These are phyloP conservation scores for Ilyonectria robusta DNA, from an alignment of 2,329 filamentous ascomycete species.

Conservation along the genomic window DNA sequence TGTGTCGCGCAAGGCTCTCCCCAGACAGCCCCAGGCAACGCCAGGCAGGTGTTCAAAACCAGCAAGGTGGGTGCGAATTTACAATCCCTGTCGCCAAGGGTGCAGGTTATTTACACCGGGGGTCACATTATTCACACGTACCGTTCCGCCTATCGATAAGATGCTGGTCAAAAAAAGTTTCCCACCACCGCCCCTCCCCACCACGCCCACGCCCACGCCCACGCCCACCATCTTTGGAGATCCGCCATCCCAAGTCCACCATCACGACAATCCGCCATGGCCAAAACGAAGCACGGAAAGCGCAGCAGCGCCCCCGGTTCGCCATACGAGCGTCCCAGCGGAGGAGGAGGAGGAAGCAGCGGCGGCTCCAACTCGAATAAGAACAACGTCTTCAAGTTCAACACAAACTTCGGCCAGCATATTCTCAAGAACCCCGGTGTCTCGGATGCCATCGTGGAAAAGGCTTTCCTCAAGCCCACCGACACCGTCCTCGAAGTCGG, in stretches of 20 bases:
- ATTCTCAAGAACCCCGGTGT: conserved; percentile 94
- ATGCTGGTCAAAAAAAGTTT: conserved; percentile 44
- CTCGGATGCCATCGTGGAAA: conserved; percentile 77
- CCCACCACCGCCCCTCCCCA: conserved; percentile 43
- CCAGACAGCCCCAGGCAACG: conserved; percentile 22
- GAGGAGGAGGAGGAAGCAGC: conserved; percentile 22
- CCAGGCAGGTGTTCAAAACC: conserved; percentile 16
- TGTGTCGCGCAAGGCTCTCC: conserved; percentile 19
- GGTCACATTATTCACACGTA: neutral
- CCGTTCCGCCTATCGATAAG: conserved; percentile 38
- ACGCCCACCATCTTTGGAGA: conserved; percentile 21
- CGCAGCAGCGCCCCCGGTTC: conserved; percentile 62
- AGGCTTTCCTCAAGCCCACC: conserved; percentile 90
- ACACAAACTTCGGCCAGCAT: conserved; percentile 88
- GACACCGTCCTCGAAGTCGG: conserved; percentile 94
- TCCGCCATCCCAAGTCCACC: conserved; percentile 21
- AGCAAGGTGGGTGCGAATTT: conserved; percentile 12
- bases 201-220: conserved; percentile 15
- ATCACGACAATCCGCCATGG: conserved; percentile 58
- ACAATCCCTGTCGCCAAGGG: too few relatives aligned
- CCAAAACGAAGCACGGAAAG: conserved; percentile 67
- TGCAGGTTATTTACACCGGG: conserved; percentile 6
- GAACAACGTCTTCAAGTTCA: conserved; percentile 98
- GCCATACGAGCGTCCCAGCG: conserved; percentile 59
- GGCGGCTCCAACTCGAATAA: conserved; percentile 49